Evolutionary conservation across 2,329 filamentous ascomycete genomes (phyloP), one percentile per base, ranked within the genome.

Genomic region (Beauveria brongniartii): DNA sequence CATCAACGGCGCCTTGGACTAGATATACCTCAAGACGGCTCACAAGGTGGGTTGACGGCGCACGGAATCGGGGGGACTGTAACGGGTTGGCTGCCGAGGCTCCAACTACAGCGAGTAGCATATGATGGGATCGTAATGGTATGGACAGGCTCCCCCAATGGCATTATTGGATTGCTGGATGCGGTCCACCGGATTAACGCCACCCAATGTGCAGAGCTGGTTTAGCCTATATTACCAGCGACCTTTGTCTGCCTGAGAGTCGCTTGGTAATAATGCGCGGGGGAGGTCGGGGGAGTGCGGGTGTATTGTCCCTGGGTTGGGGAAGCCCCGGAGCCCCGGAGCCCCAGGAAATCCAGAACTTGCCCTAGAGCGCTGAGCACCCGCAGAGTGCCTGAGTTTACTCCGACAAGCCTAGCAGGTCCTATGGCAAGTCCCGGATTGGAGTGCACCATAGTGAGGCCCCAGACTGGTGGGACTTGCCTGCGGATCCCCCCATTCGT

Each of bases 41-140:
- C 43, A 8, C n/a, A n/a, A 43, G 16, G 50, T 41, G 50, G 50
- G 16, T 24, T 40, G 28, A 18, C 58, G 30, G 30, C 47, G 34
- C 16, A 54, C 58, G 58, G 58, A 60, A 54, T 60, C 58, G 58
- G 58, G 58, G 58, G 51, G 58, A 60, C 51, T 59, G n/a, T 44
- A 46, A 43, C 41, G 58, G 58, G 48, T 48, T 48, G 58, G 58
- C 58, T 54, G 50, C 58, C 58, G 58, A 60, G 58, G 58, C 58
- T 47, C 58, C 58, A 26, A 24, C 16, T 20, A 18, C 51, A 60
- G 28, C 58, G 51, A 60, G 58, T 54, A 43, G 58, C 58, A 60
- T 60, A 60, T 60, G 58, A 60, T 60, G 58, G 48, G 58, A 60
- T 60, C 50, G 58, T 48, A 60, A 60, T 54, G 20, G 50, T 22